phyloP scores from a whole-genome alignment of 1,139 yeast genomes.

The Pichia norvegensis region DNA sequence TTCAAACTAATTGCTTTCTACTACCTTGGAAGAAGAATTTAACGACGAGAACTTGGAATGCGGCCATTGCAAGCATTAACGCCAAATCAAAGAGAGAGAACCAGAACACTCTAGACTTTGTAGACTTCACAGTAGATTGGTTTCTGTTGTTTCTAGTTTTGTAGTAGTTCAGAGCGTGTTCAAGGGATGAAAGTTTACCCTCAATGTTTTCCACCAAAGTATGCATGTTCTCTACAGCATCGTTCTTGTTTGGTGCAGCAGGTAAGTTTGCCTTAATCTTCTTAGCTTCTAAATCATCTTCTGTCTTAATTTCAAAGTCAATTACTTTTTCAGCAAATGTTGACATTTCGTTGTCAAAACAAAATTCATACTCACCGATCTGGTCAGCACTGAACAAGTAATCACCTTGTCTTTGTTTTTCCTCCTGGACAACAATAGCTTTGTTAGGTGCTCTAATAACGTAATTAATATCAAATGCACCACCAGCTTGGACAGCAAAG shows the following conservation, averaged over 20 bases:
- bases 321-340: constrained; percentile 82
- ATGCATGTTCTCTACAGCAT: constrained; percentile 56
- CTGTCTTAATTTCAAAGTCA: constrained; percentile 73
- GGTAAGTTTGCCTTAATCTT: constrained; percentile 60
- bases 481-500: constrained; percentile 91
- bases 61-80: constrained; percentile 81
- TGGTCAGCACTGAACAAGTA: constrained; percentile 62
- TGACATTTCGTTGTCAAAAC: constrained; percentile 83
- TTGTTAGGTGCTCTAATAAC: constrained; percentile 63
- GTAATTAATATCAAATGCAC: constrained; percentile 78
- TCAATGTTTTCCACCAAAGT: constrained; percentile 56
- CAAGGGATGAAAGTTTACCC: constrained; percentile 53
- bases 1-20: constrained; percentile 66
- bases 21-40: constrained; percentile 83
- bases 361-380: constrained; percentile 85
- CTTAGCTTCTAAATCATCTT: constrained; percentile 34
- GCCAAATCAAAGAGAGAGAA: constrained; percentile 76
- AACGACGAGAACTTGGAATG: constrained; percentile 73
- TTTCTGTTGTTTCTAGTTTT: constrained; percentile 89
- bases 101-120: constrained; percentile 79
- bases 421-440: constrained; percentile 47
- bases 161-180: constrained; percentile 68
- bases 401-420: constrained; percentile 78
- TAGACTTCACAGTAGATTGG: constrained; percentile 83
- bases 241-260: constrained; percentile 48